Evolutionary conservation across 2,329 filamentous ascomycete genomes (phyloP).

Genomic region (Macroventuria anomochaeta): DNA sequence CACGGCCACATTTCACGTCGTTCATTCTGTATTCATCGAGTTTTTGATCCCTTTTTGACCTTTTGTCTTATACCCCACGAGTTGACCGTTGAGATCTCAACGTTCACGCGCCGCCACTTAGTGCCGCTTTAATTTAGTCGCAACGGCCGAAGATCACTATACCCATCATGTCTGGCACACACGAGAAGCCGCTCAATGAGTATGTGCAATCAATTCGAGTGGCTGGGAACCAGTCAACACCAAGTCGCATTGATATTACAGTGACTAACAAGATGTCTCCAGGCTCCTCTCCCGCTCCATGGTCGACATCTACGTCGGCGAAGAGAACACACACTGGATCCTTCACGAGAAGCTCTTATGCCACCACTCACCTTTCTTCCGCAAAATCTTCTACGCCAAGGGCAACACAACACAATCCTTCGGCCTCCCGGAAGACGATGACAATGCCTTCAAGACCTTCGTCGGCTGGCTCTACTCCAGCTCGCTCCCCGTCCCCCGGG

Average conservation of each 20-base stretch:
- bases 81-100: slow-evolving; percentile 19
- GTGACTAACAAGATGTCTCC: slow-evolving; percentile 1
- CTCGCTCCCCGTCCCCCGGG: slow-evolving; percentile 54
- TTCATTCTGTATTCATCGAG: slow-evolving; percentile 12
- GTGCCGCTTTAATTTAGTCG: slow-evolving; percentile 24
- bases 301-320: slow-evolving; percentile 63
- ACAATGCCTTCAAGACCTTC: slow-evolving; percentile 59
- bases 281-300: slow-evolving; percentile 62
- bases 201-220: slow-evolving; percentile 22
- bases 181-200: slow-evolving; percentile 47
- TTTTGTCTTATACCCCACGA: slow-evolving; percentile 11
- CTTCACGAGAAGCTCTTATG: slow-evolving; percentile 64
- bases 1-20: slow-evolving; percentile 31
- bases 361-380: slow-evolving; percentile 62
- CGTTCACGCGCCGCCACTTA: slow-evolving; percentile 17
- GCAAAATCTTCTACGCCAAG: slow-evolving; percentile 57
- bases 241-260: neutral
- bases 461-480: slow-evolving; percentile 62
- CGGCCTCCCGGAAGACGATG: slow-evolving; percentile 61
- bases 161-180: slow-evolving; percentile 33
- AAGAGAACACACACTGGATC: slow-evolving; percentile 61
- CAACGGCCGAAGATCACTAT: slow-evolving; percentile 22
- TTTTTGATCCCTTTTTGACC: slow-evolving; percentile 6
- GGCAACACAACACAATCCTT: slow-evolving; percentile 48
- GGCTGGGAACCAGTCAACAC: neutral